Evolutionary conservation across 2,329 filamentous ascomycete genomes (phyloP).

Genomic region (Eutypella sp.): DNA sequence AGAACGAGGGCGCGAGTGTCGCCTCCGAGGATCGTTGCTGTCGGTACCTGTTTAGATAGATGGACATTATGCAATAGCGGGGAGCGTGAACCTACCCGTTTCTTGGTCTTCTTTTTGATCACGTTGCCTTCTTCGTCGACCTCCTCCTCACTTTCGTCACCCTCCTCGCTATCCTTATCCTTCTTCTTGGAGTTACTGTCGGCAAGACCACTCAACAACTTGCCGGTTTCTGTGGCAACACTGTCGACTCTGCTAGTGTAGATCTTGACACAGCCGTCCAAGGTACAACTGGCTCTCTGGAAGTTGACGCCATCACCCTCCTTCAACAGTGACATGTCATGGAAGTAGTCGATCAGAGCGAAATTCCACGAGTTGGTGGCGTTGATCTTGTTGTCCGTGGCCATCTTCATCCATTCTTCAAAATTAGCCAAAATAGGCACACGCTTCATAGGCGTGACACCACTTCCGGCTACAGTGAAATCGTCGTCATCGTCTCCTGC

Average conservation of each 20-base stretch:
- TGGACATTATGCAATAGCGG: neutral
- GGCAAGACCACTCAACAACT: conserved; percentile 86
- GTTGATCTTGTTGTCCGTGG: conserved; percentile 98
- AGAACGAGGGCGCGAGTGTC: conserved; percentile 86
- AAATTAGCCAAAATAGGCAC: conserved; percentile 96
- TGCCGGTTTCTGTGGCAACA: conserved; percentile 94
- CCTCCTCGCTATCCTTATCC: conserved; percentile 56
- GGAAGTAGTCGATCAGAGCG: conserved; percentile 98
- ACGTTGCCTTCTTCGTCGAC: conserved; percentile 57
- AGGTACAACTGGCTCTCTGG: conserved; percentile 93
- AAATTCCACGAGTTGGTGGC: conserved; percentile 99
- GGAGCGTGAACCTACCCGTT: conserved; percentile 55
- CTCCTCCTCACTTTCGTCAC: conserved; percentile 63
- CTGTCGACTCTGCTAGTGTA: conserved; percentile 98
- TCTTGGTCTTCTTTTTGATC: conserved; percentile 59
- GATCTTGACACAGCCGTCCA: conserved; percentile 98
- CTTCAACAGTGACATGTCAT: conserved; percentile 96
- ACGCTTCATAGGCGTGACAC: conserved; percentile 91
- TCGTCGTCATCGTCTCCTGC: conserved; percentile 47
- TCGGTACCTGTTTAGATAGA: conserved; percentile 17
- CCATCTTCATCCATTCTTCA: conserved; percentile 99
- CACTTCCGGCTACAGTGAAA: conserved; percentile 65
- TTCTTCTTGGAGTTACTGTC: conserved; percentile 79
- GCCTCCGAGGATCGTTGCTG: conserved; percentile 78
- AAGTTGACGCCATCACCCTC: conserved; percentile 98